Percentiles rank a stretch among this genome's conserved stretches.
Evolutionary conservation across 2,329 filamentous ascomycete genomes (phyloP).

Genomic region (Colletotrichum sp.): DNA sequence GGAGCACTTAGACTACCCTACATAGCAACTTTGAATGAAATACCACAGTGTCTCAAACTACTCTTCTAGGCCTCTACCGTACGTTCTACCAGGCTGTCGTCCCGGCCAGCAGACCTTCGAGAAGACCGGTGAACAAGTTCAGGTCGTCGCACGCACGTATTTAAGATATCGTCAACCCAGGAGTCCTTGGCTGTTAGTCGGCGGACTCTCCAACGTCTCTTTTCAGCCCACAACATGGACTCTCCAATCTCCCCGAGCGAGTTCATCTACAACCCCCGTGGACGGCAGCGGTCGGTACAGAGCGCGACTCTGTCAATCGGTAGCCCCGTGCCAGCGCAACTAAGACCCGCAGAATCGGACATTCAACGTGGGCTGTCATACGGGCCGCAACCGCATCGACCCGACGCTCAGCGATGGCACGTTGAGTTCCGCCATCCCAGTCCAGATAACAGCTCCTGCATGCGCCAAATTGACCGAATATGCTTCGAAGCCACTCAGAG

Average conservation of each 20-base stretch:
- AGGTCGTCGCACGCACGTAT: background rate
- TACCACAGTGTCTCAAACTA: conserved; percentile 4
- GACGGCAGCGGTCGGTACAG: background rate
- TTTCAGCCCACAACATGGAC: background rate
- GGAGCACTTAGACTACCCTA: conserved; percentile 61
- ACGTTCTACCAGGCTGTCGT: background rate
- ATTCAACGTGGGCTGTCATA: background rate
- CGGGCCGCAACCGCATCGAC: background rate
- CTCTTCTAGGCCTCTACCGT: background rate
- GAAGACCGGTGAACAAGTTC: background rate
- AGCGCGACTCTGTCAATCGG: background rate
- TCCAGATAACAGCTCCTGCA: background rate
- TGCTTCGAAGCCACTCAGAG: conserved; percentile 26
- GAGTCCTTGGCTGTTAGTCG: background rate
- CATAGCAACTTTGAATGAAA: conserved; percentile 9
- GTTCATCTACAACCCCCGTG: conserved; percentile 9
- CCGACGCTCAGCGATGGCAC: background rate
- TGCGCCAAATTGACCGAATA: conserved; percentile 22
- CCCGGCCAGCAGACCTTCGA: background rate
- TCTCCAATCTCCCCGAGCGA: background rate
- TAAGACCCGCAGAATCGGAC: no score
- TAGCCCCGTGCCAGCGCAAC: no score
- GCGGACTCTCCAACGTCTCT: background rate
- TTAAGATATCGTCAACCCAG: background rate
- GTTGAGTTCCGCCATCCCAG: background rate